Evolutionary conservation across 192 early-diverging fungal genomes (phyloP), one percentile per base, ranked within the genome.

Genomic region (Rhizoclosmatium sp.): DNA sequence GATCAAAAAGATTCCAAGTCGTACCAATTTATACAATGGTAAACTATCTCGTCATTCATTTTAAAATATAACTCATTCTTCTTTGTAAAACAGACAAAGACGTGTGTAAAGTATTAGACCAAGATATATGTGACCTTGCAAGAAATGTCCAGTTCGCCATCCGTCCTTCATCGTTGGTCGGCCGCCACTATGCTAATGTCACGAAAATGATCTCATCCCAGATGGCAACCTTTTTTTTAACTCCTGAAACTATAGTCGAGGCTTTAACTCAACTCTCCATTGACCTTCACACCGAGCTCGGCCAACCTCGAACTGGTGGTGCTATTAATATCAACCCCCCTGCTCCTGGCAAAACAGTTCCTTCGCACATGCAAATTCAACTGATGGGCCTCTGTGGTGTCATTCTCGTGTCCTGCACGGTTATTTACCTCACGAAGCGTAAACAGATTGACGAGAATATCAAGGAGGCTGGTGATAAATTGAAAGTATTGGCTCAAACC

Each of bases 141-240:
- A 51, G 39, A 21, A 72, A 41, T 21, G 61, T 44, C 10, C 73
- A 69, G 1, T 71, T 71, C 4, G 69, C 78, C 10, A 10, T 80
- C 51, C 78, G 78, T 47, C 78, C 78, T 16, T 65, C 78, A 1
- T 71, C 70, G 4, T 31, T 80, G 45, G 60, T 64, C 44, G 78
- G 70, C 40, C 59, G 54, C n/a, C 60, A 64, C 21, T 80, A 80
- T 61, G 46, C 60, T 7, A 80, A 80, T 23, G 61, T 80, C n/a
- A 47, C 70, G 1, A 51, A 59, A 1, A 51, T 67, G 12, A 66
- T 80, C 59, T 74, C 69, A 3, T 40, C 51, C 9, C n/a, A 48
- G 12, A 64, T 80, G 60, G 61, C 60, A 23, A 65, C 59, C 2
- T 64, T 80, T 39, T 71, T 80, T 14, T 21, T 66, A 5, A 71